A percentile compares a stretch with the other conserved stretches of the same genome.
Conservation (phyloP, 345 rosid genomes). For the Eucalyptus cloeziana region DNA sequence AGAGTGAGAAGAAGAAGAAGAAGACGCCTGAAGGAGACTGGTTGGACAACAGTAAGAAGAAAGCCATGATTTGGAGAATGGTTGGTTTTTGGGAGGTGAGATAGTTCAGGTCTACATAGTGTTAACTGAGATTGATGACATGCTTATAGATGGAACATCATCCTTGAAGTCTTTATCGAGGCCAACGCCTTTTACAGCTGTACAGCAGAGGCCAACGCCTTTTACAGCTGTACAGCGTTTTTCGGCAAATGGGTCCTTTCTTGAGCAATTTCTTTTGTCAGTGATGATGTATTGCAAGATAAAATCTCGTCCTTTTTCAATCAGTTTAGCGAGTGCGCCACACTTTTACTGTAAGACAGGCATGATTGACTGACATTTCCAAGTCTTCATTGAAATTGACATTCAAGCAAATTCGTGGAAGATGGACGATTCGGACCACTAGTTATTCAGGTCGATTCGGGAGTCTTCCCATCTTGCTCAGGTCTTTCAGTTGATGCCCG, state of each 20-base stretch:
- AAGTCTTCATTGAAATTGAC: neutral
- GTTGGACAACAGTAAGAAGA: neutral
- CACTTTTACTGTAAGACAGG: too few species aligned
- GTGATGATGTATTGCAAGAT: fast-evolving
- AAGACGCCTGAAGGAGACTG: neutral
- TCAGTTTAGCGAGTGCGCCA: neutral
- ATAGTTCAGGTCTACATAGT: neutral
- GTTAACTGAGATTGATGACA: neutral
- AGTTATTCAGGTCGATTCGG: neutral
- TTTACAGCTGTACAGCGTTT: neutral
- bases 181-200: neutral
- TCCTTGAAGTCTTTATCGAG: neutral
- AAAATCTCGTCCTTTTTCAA: neutral
- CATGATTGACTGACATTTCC: neutral
- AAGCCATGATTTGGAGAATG: neutral
- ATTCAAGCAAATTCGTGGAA: neutral
- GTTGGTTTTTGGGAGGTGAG: neutral
- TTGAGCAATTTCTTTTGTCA: neutral
- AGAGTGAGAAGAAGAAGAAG: neutral
- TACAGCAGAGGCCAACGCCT: neutral
- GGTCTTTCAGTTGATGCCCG: neutral
- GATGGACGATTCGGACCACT: neutral
- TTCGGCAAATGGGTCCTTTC: neutral
- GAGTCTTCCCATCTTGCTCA: neutral
- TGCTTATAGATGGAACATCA: neutral